phyloP scores from a whole-genome alignment of 805 yeast species.

The Monosporozyma unispora region DNA sequence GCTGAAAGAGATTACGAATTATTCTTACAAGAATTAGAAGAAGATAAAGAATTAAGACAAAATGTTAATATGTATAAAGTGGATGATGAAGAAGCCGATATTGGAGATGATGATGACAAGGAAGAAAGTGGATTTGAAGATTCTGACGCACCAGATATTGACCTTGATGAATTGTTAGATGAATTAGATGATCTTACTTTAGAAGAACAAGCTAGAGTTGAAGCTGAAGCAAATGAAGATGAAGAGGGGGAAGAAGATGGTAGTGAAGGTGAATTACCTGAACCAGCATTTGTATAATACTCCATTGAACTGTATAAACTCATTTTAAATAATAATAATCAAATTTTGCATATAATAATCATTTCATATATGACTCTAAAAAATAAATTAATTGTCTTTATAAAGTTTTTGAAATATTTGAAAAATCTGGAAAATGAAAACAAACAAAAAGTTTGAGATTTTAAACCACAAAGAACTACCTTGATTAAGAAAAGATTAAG shows the following conservation, averaged over 20 bases:
- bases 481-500: too few relatives aligned
- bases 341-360: neutral
- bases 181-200: slow-evolving; percentile 89
- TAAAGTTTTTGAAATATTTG: too few relatives aligned
- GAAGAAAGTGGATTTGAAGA: slow-evolving; percentile 45
- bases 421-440: neutral
- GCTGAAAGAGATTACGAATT: slow-evolving; percentile 92
- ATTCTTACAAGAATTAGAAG: slow-evolving; percentile 95
- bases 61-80: slow-evolving; percentile 82
- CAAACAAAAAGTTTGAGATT: neutral
- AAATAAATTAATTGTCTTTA: too few relatives aligned
- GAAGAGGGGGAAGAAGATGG: neutral
- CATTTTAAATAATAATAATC: too few relatives aligned
- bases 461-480: neutral
- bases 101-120: slow-evolving; percentile 37
- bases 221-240: slow-evolving; percentile 5
- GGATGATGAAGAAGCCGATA: slow-evolving; percentile 34
- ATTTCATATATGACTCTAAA: too few relatives aligned
- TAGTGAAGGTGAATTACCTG: neutral
- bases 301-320: too few relatives aligned
- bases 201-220: slow-evolving; percentile 36
- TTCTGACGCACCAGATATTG: slow-evolving; percentile 79
- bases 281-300: neutral
- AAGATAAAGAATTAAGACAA: slow-evolving; percentile 88
- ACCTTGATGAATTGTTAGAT: slow-evolving; percentile 84